Evolutionary conservation across 2,329 filamentous ascomycete genomes (phyloP).

Genomic region (Fusarium irregulare): DNA sequence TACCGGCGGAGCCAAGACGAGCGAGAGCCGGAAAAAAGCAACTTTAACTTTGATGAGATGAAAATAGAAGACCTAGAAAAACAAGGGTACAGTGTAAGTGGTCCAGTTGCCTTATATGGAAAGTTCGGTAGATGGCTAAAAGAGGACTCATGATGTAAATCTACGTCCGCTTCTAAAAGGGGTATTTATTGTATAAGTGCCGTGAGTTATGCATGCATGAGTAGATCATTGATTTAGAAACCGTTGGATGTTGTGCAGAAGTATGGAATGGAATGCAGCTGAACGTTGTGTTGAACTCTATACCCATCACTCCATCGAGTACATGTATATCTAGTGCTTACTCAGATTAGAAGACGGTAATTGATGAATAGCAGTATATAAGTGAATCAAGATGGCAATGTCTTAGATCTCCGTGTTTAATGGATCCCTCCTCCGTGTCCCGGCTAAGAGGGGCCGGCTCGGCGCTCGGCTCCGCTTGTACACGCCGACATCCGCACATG

Average conservation of each 20-base stretch:
- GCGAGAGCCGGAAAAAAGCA: conserved; percentile 27
- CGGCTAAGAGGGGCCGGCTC: conserved; percentile 33
- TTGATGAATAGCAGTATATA: background rate
- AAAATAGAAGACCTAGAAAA: background rate
- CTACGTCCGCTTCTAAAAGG: conserved; percentile 6
- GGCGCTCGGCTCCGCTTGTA: conserved; percentile 11
- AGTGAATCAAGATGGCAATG: background rate
- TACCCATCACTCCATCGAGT: background rate
- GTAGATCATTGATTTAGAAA: conserved; percentile 13
- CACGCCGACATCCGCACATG: conserved; percentile 32
- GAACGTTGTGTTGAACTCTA: background rate
- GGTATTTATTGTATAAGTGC: conserved; percentile 7
- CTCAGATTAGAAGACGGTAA: background rate
- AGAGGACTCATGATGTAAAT: background rate
- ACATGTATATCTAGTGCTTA: background rate
- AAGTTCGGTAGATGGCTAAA: conserved; percentile 18
- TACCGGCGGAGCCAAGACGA: conserved; percentile 26
- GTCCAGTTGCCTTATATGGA: conserved; percentile 17
- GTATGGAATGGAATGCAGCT: background rate
- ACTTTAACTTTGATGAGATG: background rate
- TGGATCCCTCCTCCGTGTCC: conserved; percentile 9
- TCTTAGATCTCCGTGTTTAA: conserved; percentile 5
- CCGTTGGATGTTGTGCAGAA: background rate
- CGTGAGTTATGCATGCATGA: conserved; percentile 15
- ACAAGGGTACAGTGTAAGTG: background rate